Evolutionary conservation across 2,329 filamentous ascomycete species (phyloP), one percentile per base, ranked within the genome.

Genomic region (Aotearoamyces nothofagi): DNA sequence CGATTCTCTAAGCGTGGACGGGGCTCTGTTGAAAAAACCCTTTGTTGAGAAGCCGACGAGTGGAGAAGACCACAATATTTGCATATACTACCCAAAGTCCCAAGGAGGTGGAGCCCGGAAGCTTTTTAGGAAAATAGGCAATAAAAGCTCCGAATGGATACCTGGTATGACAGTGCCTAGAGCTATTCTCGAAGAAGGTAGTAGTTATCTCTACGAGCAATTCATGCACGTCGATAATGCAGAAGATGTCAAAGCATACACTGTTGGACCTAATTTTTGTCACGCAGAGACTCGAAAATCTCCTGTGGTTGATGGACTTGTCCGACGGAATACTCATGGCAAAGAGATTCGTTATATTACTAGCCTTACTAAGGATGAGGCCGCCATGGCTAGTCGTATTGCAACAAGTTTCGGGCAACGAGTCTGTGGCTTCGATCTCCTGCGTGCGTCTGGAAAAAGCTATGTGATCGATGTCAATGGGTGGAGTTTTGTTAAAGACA

Each of bases 401-500:
- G 83, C 86, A 2, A 77, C 73, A 24, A 79, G 83, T 0, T 98
- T 98, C 52, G 90, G 87, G 0, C 90, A 98, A 52, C 67, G 83
- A 31, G 86, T 98, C 3, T 98, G 90, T 49, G 90, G 90, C 0
- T 98, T 98, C 45, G 90, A 98, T 50, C 64, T 98, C 35, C 62
- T 98, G 32, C 76, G 92, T 15, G 83, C 86, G 9, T 76, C 73
- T 27, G 82, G 84, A 10, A 82, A 82, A 51, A 96, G 87, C 50
- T 98, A 83, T 54, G 90, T 98, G 27, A 98, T 98, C 41, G 90
- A 26, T 45, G 90, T 98, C 43, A 98, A 98, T 51, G 90, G 90
- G 9, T 98, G 92, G 92, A 96, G 87, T 49, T 98, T 98, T 46
- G 90, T 98, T 52, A 98, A 98, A 52, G 92, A 98, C 52, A 98